phyloP scores from a whole-genome alignment of 345 rosid species.

The Pugionium dolabratum region DNA sequence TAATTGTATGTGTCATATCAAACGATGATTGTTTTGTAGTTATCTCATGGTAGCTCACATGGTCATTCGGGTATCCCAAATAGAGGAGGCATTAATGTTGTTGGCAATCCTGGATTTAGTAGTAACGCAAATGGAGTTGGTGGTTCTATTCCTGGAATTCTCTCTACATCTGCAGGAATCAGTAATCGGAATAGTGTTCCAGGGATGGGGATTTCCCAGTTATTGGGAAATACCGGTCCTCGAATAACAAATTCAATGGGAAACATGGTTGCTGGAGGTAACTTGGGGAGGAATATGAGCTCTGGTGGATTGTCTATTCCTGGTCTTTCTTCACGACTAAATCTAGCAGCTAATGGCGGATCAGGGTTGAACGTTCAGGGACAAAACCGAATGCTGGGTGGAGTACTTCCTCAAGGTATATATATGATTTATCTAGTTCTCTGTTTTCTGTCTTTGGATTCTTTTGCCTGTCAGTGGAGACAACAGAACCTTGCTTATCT shows the following conservation, averaged over 20 bases:
- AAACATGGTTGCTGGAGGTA: constrained; percentile 90
- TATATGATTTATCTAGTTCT: constrained; percentile 4
- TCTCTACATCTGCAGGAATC: constrained; percentile 79
- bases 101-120: constrained; percentile 86
- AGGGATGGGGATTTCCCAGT: constrained; percentile 86
- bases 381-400: constrained; percentile 84
- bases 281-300: constrained; percentile 78
- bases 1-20: constrained; percentile 16
- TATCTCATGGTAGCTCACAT: constrained; percentile 86
- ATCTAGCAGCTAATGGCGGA: constrained; percentile 71
- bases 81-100: constrained; percentile 88
- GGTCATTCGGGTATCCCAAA: constrained; percentile 87
- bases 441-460: too few relatives aligned
- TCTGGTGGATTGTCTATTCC: constrained; percentile 58
- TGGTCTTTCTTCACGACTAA: constrained; percentile 82
- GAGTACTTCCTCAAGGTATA: constrained; percentile 90
- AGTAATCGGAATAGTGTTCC: constrained; percentile 78
- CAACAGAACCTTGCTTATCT: too few relatives aligned
- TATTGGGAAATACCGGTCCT: constrained; percentile 87
- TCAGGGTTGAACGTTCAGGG: constrained; percentile 65
- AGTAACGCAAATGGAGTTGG: constrained; percentile 68
- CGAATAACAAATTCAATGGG: constrained; percentile 85
- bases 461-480: background rate
- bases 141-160: constrained; percentile 84
- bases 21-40: constrained; percentile 50